Base-by-base conservation (phyloP, 2,329 filamentous ascomycete species). In the Dothistroma pini region DNA sequence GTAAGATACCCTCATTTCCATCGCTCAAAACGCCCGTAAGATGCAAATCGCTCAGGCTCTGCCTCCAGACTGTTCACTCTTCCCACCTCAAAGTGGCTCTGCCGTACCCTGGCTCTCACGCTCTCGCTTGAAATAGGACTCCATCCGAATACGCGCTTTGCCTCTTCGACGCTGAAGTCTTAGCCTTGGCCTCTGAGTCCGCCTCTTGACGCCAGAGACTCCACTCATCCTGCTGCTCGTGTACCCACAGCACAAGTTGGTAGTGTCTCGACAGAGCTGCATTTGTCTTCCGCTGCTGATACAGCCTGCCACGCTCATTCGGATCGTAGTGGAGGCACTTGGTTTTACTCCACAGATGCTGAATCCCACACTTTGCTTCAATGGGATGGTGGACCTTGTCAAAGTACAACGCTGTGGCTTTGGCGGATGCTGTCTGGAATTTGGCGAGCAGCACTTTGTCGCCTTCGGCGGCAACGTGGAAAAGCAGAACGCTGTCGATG, bases 401-500 rank as follows among this genome's bases (percentile, higher is more conserved):
- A 29, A 51, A 51, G 48, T 51, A 51, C 1, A 51, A 19, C 6
- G 12, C 21, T n/a, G 10, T 14, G 6, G 29, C 48, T 12, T 31
- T 12, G 12, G 22, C 2, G 9, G 48, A 12, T 2, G 48, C 48
- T 3, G 21, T 10, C 6, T 25, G 22, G 48, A 25, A 51, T 4
- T 6, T 25, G 14, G 48, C 21, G 19, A 25, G 21, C 12, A 51
- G 48, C 12, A 2, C 2, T 25, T 51, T 16, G 21, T 25, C 10
- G 8, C 14, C 29, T 5, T 11, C 10, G 12, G 48, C 19, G 48
- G 16, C 9, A 19, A 29, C 25, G 22, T 31, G 6, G 51, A 53
- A 53, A 29, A 53, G 51, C n/a, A 34, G 12, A 1, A 35, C 29
- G 16, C 55, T 12, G 21, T 57, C 55, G n/a, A 57, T 38, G 55